A percentile compares a stretch with the other conserved stretches of the same genome.
Conservation (phyloP, 148 eudicot species). For the Rhododendron vialii region DNA sequence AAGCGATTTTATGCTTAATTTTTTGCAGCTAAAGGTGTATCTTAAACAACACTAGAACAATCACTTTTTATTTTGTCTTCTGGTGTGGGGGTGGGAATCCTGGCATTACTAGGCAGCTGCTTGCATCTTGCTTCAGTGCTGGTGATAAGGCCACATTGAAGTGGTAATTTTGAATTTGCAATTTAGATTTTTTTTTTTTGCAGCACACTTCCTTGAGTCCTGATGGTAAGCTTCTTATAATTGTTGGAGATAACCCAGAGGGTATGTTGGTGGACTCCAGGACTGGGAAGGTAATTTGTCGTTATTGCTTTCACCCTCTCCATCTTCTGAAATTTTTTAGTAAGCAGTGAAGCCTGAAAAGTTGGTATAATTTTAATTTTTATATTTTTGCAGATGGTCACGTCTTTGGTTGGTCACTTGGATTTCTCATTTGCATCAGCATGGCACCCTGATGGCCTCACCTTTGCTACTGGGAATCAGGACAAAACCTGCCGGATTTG, state of each 20-base stretch:
- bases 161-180: not conserved
- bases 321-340: not conserved
- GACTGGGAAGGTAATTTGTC: constrained; percentile 53
- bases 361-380: not conserved
- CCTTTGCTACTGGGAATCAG: constrained; percentile 84
- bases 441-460: constrained; percentile 75
- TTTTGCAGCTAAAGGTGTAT: not conserved
- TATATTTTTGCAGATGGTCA: constrained; percentile 40
- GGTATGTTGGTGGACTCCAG: constrained; percentile 59
- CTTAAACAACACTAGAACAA: not conserved
- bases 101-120: not conserved
- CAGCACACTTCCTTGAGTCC: constrained; percentile 85
- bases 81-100: not conserved
- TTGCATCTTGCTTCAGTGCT: not conserved
- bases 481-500: constrained; percentile 84
- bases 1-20: not conserved
- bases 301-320: not conserved
- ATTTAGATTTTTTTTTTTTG: not conserved
- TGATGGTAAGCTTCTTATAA: constrained; percentile 50
- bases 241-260: constrained; percentile 73
- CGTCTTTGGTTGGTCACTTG: constrained; percentile 45
- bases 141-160: too few relatives aligned
- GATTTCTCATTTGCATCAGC: constrained; percentile 92
- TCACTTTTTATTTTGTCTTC: not conserved
- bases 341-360: not conserved